Evolutionary conservation across 208 protist species (phyloP), one percentile per base, ranked within the genome.

Genomic region (Trypanosoma caninum): DNA sequence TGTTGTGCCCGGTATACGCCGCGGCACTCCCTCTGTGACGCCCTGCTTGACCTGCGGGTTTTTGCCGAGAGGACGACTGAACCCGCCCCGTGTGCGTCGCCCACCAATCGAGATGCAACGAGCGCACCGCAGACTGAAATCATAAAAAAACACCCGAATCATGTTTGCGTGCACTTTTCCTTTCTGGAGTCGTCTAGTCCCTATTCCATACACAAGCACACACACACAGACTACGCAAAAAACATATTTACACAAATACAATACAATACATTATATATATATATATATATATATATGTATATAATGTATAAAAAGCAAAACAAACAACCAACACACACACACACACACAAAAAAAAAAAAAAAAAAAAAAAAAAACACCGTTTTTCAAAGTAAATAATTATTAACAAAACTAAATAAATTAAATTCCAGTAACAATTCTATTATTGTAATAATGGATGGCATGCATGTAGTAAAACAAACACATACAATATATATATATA

Each of bases 1-100:
- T 9, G 88, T 95, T 7, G 88, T 95, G 46, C 84, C 84, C 5
- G 88, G 78, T 30, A 95, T 75, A 30, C 74, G 75, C 38, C 75
- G 77, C 2, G 77, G 71, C 27, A 87, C 55, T 10, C 65, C 74
- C 10, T 65, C 54, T 0, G 44, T 45, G 3, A 34, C 55, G 0
- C 54, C 65, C 38, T 88, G 82, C 55, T 88, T 87, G 56, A 94
- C 76, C 13, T 82, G 82, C 4, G 74, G 74, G n/a, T 62, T 22
- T 48, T 82, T 82, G 23, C 68, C 77, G 4, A 61, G 58, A 14
- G 67, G 62, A 41, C 59, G 18, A 0, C 62, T 68, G 40, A 83
- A 84, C 13, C 83, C 87, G 0, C 35, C 40, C 4, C 67, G 57
- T 13, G 44, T 72, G 31, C 57, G 30, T 3, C 85, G 42, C 2